A percentile compares a stretch with the other conserved stretches of the same genome.
These are phyloP conservation scores for Bromus sterilis DNA, from an alignment of 176 grass and related monocot genomes.

Conservation along the genomic window DNA sequence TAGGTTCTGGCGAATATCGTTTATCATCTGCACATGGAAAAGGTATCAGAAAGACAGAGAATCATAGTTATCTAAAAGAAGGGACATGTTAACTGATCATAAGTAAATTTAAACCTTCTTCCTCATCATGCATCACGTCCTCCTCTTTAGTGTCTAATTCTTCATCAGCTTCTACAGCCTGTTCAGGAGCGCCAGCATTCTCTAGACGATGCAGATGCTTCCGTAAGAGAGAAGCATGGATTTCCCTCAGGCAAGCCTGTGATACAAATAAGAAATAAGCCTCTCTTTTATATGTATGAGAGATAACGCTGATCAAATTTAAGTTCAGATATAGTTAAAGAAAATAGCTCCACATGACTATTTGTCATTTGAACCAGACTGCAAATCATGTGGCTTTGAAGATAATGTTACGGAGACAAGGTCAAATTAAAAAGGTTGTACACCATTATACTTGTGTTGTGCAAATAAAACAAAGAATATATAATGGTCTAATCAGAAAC, in stretches of 20 bases:
- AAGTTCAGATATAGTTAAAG: constrained; percentile 7
- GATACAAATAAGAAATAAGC: constrained; percentile 12
- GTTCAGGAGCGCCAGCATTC: constrained; percentile 41
- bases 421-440: background rate
- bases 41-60: constrained; percentile 16
- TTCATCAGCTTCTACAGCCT: constrained; percentile 34
- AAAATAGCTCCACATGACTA: background rate
- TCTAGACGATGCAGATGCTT: constrained; percentile 89
- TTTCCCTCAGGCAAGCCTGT: constrained; percentile 85
- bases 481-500: background rate
- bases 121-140: constrained; percentile 36
- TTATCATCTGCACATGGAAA: constrained; percentile 47
- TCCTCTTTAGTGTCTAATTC: constrained; percentile 35
- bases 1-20: constrained; percentile 62
- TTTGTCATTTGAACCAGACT: background rate
- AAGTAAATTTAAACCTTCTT: constrained; percentile 53
- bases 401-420: background rate
- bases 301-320: background rate
- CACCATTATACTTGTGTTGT: background rate
- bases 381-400: constrained; percentile 1
- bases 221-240: constrained; percentile 82
- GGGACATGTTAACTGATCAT: constrained; percentile 2
- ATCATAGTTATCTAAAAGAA: constrained; percentile 1
- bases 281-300: background rate
- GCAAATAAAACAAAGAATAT: background rate